These are phyloP conservation scores for Blastobotrys apis DNA, from an alignment of 1,139 yeast species.

Conservation along the genomic window DNA sequence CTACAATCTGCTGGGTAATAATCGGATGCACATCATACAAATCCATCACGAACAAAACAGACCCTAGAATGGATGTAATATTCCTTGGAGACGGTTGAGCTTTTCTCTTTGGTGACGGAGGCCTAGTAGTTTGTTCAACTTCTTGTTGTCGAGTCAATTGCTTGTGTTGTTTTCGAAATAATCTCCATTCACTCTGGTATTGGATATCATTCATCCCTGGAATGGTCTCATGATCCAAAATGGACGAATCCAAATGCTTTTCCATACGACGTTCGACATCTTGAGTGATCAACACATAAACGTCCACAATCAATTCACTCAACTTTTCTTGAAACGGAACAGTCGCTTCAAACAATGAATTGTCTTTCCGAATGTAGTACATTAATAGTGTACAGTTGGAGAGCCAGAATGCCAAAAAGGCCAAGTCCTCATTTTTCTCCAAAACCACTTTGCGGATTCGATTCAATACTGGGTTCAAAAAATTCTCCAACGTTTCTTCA, in stretches of 20 bases:
- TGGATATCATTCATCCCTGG: slow-evolving; percentile 41
- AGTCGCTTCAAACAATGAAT: slow-evolving; percentile 31
- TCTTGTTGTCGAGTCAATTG: slow-evolving; percentile 45
- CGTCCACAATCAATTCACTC: slow-evolving; percentile 35
- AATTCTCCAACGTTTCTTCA: slow-evolving; percentile 33
- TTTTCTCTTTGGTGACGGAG: slow-evolving; percentile 66
- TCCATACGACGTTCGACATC: slow-evolving; percentile 39
- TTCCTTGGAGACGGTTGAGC: slow-evolving; percentile 81
- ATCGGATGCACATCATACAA: slow-evolving; percentile 76
- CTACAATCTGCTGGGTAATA: slow-evolving; percentile 67
- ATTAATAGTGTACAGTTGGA: slow-evolving; percentile 39
- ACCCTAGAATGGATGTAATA: slow-evolving; percentile 82
- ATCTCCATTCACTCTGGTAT: slow-evolving; percentile 42
- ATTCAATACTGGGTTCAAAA: slow-evolving; percentile 35
- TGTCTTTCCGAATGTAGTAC: slow-evolving; percentile 40
- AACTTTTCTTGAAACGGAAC: slow-evolving; percentile 33
- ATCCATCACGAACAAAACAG: slow-evolving; percentile 78
- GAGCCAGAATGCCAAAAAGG: slow-evolving; percentile 42
- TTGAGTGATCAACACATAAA: slow-evolving; percentile 35
- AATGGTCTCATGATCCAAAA: slow-evolving; percentile 42
- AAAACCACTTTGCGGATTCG: slow-evolving; percentile 35
- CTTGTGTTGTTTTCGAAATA: slow-evolving; percentile 34
- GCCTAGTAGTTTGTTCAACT: slow-evolving; percentile 57
- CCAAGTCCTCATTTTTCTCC: slow-evolving; percentile 37
- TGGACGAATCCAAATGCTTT: slow-evolving; percentile 36